Base-by-base conservation (phyloP, 495 filamentous ascomycete genomes). In the Penicillium desertorum region DNA sequence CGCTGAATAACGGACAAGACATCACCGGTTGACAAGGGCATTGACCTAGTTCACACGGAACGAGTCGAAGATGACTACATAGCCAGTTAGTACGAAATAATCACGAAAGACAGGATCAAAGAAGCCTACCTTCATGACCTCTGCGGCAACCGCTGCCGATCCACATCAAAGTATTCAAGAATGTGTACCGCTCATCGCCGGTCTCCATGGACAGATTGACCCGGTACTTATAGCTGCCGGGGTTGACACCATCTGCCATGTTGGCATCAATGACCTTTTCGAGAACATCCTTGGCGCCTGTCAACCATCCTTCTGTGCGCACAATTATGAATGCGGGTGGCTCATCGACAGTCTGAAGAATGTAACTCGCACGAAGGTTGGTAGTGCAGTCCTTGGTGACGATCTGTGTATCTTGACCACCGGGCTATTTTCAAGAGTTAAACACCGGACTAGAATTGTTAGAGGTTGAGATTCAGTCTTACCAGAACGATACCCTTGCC, bases 81-180 rank as follows among this genome's bases (percentile, higher is more conserved):
- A 11, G 22, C 43, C 6, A 30, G 54, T 70, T 60, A 68, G 69
- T 27, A 54, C 20, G 25, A 11, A 23, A 12, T 12, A 10, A 41
- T 47, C 14, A n/a, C n/a, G 9, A 37, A 30, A 10, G 3, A 23
- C 5, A 10, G 16, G 4, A 23, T 2, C 25, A 6, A 8, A 45
- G 11, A 20, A 23, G 63, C 71, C 51, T 51, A 81, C 80, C 74
- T 73, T 85, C 83, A 50, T 81, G 79, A 29, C 80, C 81, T 51
- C 78, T 74, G 64, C 81, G 79, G 58, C 83, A 78, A 42, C 83
- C 83, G 57, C 81, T 84, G 42, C 79, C 81, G 39, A 85, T 69
- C 83, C 83, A 86, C 79, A 86, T 82, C 25, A 81, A 72, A 4
- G 79, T 81, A 64, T 86, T 86, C 57, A 85, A 58, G 61, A 83